Evolutionary conservation across 441 rosid genomes (phyloP).

Genomic region (Hura crepitans): DNA sequence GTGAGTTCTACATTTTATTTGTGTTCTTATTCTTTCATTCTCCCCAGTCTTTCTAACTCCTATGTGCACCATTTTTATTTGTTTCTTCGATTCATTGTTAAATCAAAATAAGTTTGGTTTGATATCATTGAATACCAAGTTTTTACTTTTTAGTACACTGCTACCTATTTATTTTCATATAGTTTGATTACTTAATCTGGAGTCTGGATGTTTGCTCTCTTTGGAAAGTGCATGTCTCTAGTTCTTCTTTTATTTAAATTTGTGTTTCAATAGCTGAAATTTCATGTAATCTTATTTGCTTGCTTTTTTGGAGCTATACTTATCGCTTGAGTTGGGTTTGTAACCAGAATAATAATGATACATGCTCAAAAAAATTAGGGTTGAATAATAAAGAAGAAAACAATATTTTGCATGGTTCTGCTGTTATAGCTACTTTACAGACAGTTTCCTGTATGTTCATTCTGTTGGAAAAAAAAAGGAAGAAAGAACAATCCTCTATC

Average conservation of each 20-base stretch:
- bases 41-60: neutral
- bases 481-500: too few species aligned
- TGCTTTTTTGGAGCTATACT: neutral
- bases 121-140: neutral
- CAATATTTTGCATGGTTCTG: neutral
- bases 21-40: neutral
- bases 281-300: neutral
- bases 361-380: neutral
- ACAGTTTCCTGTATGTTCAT: neutral
- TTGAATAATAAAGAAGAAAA: neutral
- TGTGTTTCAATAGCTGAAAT: neutral
- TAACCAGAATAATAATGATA: neutral
- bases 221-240: neutral
- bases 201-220: too few species aligned
- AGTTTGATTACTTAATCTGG: neutral
- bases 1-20: constrained; percentile 46
- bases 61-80: neutral
- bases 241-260: neutral
- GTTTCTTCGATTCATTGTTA: neutral
- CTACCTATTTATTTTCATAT: neutral
- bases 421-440: neutral
- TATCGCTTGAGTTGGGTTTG: neutral
- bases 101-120: constrained; percentile 1
- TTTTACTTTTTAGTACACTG: neutral
- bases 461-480: neutral